Evolutionary conservation across 2,329 filamentous ascomycete species (phyloP), one percentile per base, ranked within the genome.

Genomic region (Dothiorella sarmentorum): DNA sequence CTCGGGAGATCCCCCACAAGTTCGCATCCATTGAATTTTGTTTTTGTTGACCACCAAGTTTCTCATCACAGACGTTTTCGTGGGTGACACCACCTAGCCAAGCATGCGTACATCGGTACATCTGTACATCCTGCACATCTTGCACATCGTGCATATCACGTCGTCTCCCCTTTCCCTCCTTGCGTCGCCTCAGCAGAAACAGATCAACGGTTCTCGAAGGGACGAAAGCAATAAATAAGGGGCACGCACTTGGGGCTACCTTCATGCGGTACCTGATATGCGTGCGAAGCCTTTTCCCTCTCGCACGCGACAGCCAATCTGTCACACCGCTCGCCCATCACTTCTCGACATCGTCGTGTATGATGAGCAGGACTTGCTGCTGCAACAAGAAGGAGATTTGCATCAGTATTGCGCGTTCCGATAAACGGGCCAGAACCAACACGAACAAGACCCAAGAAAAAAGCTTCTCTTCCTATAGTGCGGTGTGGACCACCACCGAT

Each of bases 1-100:
- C 33, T 40, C 31, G 49, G n/a, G 49, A 53, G 49, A 53, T 53
- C 49, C 49, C 49, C 49, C 49, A 18, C 49, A 53, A 51, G 45
- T 31, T n/a, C 29, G 44, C 27, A 31, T 4, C 44, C 31, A 31
- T 31, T 31, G 10, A 18, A 26, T 37, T 24, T 37, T 7, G 31
- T 20, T 49, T 4, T 9, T 49, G 3, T 31, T 7, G 29, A 35
- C 17, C 17, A 29, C 18, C 38, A 17, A 7, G 22, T 18, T 17
- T 42, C 38, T 18, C 38, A 42, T 38, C 31, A 18, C n/a, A n/a
- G n/a, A n/a, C n/a, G n/a, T n/a, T n/a, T n/a, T n/a, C n/a, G n/a
- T 26, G n/a, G 22, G 49, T 53, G 35, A 4, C 49, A 53, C 49
- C 49, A 26, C 35, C 27, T 53, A 22, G 33, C 45, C 7, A 17